Conservation (phyloP, 2,329 filamentous ascomycete genomes). For the Corynespora cassiicola region DNA sequence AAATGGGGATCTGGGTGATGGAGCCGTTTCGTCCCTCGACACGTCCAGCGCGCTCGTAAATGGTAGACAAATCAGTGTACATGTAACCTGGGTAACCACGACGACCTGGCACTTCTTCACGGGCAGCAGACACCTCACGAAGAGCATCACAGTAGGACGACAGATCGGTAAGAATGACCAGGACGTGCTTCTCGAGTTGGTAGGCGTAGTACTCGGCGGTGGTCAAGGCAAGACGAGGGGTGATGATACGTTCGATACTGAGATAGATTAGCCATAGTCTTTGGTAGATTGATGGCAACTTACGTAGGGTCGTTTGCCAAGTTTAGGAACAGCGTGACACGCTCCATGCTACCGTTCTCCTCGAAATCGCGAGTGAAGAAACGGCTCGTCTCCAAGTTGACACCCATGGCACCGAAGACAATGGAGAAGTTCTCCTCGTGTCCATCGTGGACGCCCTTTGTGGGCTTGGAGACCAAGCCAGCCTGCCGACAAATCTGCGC, state of each 20-base stretch:
- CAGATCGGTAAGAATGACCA: slow-evolving; percentile 97
- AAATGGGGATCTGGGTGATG: slow-evolving; percentile 97
- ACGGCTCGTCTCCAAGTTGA: slow-evolving; percentile 97
- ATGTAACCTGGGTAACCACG: slow-evolving; percentile 99
- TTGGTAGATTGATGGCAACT: slow-evolving; percentile 45
- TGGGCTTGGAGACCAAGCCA: slow-evolving; percentile 87
- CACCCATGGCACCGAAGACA: slow-evolving; percentile 99
- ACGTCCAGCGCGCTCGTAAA: slow-evolving; percentile 98
- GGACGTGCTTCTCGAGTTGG: slow-evolving; percentile 98
- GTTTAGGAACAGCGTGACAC: slow-evolving; percentile 96
- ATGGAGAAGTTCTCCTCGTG: slow-evolving; percentile 99
- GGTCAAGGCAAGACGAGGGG: slow-evolving; percentile 94
- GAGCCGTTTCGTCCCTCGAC: slow-evolving; percentile 96
- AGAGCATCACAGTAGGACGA: slow-evolving; percentile 98
- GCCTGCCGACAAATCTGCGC: slow-evolving; percentile 99
- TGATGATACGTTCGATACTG: slow-evolving; percentile 99
- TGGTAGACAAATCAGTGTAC: slow-evolving; percentile 99
- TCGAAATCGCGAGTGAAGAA: slow-evolving; percentile 99
- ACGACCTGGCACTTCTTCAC: slow-evolving; percentile 98
- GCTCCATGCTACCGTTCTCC: slow-evolving; percentile 98
- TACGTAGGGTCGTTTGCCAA: slow-evolving; percentile 98
- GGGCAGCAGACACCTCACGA: slow-evolving; percentile 95
- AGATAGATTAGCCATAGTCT: slow-evolving; percentile 22
- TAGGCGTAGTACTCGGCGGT: slow-evolving; percentile 99
- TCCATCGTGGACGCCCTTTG: slow-evolving; percentile 93